phyloP scores from a whole-genome alignment of 2,329 filamentous ascomycete genomes.

The Penicillium occitanis region DNA sequence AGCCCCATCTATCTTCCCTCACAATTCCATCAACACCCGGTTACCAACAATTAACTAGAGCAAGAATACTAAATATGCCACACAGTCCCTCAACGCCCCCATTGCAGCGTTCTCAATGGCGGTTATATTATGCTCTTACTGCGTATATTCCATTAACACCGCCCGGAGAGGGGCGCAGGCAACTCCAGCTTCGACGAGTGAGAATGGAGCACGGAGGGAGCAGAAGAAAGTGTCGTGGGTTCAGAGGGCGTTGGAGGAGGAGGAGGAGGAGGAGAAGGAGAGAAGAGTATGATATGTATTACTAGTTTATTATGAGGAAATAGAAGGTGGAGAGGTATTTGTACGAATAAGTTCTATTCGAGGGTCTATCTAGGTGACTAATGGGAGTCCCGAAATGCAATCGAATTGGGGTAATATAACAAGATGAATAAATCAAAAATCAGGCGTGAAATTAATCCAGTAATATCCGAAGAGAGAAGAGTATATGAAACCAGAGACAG shows the following conservation, averaged over 20 bases:
- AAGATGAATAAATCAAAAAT: too few species aligned
- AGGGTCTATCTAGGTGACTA: not conserved
- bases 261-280: not conserved
- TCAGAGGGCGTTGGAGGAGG: conserved; percentile 4
- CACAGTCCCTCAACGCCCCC: conserved; percentile 7
- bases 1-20: too few species aligned
- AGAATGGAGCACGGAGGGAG: not conserved
- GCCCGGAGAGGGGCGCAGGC: conserved; percentile 1
- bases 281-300: not conserved
- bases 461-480: not conserved
- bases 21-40: not conserved
- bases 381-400: not conserved
- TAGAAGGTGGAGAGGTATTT: not conserved
- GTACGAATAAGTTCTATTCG: not conserved
- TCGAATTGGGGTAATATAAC: not conserved
- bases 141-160: not conserved
- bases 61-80: not conserved
- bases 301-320: not conserved
- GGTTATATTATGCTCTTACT: conserved; percentile 4
- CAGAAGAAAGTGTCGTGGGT: conserved; percentile 1
- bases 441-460: not conserved
- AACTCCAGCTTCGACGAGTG: not conserved
- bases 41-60: not conserved
- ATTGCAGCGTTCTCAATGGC: conserved; percentile 12
- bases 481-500: not conserved